These are phyloP conservation scores for Melaleuca quinquenervia DNA, from an alignment of 345 rosid genomes.

Conservation along the genomic window DNA sequence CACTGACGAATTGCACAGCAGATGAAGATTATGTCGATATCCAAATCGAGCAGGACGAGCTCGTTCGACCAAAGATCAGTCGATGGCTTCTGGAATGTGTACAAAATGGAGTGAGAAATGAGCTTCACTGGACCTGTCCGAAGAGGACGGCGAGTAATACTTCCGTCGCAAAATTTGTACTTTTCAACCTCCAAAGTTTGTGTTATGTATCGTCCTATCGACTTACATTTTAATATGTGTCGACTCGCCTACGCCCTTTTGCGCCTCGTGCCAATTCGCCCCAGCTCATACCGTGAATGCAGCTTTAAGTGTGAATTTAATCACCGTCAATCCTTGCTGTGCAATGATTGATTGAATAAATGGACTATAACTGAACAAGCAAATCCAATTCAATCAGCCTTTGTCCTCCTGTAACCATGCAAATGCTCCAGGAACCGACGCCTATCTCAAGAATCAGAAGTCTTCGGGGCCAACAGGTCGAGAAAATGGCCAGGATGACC, in stretches of 20 bases:
- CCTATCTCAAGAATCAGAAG: not conserved
- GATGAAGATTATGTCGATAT: not conserved
- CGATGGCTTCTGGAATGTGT: not conserved
- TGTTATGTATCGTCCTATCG: not conserved
- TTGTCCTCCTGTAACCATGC: not conserved
- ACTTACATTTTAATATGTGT: not conserved
- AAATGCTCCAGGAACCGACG: not conserved
- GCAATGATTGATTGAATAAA: not conserved
- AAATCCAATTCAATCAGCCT: not conserved
- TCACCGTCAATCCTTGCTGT: not conserved
- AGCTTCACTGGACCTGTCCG: not conserved
- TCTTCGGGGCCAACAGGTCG: not conserved
- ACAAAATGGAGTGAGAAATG: not conserved
- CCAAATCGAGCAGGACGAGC: not conserved
- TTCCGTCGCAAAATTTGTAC: not conserved
- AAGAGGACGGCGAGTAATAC: not conserved
- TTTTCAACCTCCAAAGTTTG: fast-evolving
- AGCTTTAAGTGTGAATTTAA: fast-evolving
- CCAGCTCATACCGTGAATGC: not conserved
- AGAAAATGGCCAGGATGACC: not conserved
- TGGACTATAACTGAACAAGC: not conserved
- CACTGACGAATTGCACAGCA: not conserved
- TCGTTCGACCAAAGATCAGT: not conserved
- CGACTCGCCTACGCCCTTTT: not conserved
- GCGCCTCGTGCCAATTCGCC: not conserved